Conservation (phyloP, 148 eudicot genomes). For the Silene uniflora region DNA sequence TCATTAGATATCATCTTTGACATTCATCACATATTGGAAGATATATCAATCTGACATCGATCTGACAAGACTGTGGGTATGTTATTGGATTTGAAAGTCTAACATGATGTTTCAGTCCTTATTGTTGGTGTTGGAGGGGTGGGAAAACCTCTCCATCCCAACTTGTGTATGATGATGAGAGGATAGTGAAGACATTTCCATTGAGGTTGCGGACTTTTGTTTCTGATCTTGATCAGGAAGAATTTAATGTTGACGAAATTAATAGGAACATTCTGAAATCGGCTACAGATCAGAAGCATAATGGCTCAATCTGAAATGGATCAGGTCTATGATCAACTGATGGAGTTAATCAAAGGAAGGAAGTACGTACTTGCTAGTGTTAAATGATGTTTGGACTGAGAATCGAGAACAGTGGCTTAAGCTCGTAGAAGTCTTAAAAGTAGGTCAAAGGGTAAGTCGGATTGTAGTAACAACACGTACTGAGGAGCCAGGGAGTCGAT, state of each 20-base stretch:
- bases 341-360: constrained; percentile 19
- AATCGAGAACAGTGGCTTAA: constrained; percentile 33
- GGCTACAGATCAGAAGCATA: too few relatives aligned
- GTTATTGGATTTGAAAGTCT: constrained; percentile 13
- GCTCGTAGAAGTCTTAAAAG: constrained; percentile 3
- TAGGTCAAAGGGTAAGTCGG: constrained; percentile 10
- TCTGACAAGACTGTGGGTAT: constrained; percentile 18
- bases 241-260: constrained; percentile 13
- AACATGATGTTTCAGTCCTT: constrained; percentile 18
- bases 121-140: constrained; percentile 35
- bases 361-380: constrained; percentile 35
- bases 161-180: constrained; percentile 27
- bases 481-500: neutral
- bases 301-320: too few relatives aligned
- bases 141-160: constrained; percentile 36
- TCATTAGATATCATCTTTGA: too few relatives aligned
- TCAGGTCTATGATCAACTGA: too few relatives aligned
- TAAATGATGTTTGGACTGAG: constrained; percentile 38
- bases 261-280: too few relatives aligned
- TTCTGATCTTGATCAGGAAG: constrained; percentile 20
- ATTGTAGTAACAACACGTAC: constrained; percentile 8
- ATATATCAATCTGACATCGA: too few relatives aligned
- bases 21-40: too few relatives aligned
- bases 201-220: constrained; percentile 29
- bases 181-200: constrained; percentile 16